Percentiles rank a stretch among this genome's conserved stretches.
Evolutionary conservation across 768 basidiomycete species (phyloP).

Genomic region (Amanita pseudoporphyria): DNA sequence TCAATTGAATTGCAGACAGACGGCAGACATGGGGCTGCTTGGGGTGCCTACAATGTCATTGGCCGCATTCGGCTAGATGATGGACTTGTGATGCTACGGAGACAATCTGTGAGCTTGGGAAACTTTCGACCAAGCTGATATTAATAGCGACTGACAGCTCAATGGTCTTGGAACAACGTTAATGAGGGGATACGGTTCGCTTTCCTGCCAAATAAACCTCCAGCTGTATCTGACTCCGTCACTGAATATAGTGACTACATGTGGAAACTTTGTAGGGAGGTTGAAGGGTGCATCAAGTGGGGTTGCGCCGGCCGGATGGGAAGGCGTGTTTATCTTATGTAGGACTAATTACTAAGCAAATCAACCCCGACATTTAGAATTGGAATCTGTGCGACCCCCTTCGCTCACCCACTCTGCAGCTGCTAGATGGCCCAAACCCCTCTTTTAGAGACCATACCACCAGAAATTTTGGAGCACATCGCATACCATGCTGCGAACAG

Average conservation of each 20-base stretch:
- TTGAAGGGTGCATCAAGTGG: slow-evolving; percentile 26
- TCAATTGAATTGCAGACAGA: slow-evolving; percentile 29
- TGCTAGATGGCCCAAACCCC: slow-evolving; percentile 16
- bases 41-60: slow-evolving; percentile 46
- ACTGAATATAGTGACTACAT: slow-evolving; percentile 31
- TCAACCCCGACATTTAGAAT: no score
- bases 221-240: background rate
- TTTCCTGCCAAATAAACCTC: background rate
- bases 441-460: slow-evolving; percentile 46
- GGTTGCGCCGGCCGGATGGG: slow-evolving; percentile 31
- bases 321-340: slow-evolving; percentile 40
- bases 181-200: slow-evolving; percentile 41
- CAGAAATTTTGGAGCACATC: slow-evolving; percentile 74
- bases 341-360: background rate
- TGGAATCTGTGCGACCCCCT: no score
- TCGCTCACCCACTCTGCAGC: background rate
- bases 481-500: slow-evolving; percentile 54
- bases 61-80: slow-evolving; percentile 52
- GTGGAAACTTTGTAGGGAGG: slow-evolving; percentile 43
- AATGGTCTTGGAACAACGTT: slow-evolving; percentile 26
- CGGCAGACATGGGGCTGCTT: slow-evolving; percentile 34
- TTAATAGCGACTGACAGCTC: slow-evolving; percentile 10
- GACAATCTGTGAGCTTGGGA: slow-evolving; percentile 35
- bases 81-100: slow-evolving; percentile 45
- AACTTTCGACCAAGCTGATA: background rate